These are phyloP conservation scores for Pseudonitzschia multiseries DNA, from an alignment of 108 stramenopile genomes.

Conservation along the genomic window DNA sequence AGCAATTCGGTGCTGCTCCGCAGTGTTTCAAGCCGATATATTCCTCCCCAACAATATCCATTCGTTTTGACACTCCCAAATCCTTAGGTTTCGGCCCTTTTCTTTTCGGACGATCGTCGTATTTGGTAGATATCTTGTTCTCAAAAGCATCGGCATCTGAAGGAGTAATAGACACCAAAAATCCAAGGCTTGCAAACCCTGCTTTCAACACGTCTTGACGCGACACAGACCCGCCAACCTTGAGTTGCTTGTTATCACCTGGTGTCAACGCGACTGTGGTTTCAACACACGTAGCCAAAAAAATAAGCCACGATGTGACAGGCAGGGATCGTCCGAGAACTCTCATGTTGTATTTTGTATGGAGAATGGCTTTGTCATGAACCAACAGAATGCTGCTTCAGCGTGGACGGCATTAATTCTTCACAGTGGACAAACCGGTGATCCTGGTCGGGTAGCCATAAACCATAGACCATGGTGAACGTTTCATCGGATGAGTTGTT, in stretches of 20 bases:
- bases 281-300: not conserved
- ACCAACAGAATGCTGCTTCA: too few species aligned
- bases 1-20: conserved; percentile 86
- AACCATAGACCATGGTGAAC: too few species aligned
- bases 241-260: not conserved
- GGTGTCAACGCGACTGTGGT: not conserved
- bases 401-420: too few species aligned
- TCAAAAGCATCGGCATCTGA: conserved; percentile 56
- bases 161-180: not conserved
- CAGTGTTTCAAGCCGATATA: conserved; percentile 78
- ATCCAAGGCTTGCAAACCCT: not conserved
- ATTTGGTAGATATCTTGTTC: conserved; percentile 77
- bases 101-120: conserved; percentile 84
- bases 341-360: not conserved
- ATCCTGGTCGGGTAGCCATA: too few species aligned
- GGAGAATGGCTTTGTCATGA: too few species aligned
- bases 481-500: too few species aligned
- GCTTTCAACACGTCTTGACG: not conserved
- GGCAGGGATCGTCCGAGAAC: not conserved
- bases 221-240: not conserved
- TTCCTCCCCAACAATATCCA: conserved; percentile 66
- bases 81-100: conserved; percentile 74
- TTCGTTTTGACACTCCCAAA: conserved; percentile 62
- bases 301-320: not conserved
- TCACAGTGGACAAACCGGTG: too few species aligned